Conservation (phyloP, 768 basidiomycete genomes). For the Suillus placidus region DNA sequence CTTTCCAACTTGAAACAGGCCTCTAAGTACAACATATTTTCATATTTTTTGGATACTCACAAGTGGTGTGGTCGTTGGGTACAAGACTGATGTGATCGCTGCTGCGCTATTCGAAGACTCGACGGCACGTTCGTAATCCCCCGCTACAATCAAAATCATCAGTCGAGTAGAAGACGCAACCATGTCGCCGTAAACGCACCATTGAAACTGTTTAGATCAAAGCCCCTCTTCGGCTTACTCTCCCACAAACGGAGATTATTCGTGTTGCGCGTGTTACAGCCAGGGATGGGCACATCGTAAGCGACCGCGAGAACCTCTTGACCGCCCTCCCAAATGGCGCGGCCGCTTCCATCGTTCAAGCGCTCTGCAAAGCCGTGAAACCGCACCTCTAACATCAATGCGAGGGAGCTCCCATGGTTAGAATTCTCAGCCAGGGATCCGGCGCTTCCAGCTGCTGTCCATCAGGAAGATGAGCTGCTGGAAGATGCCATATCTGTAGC, state of each 20-base stretch:
- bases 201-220: slow-evolving; percentile 95
- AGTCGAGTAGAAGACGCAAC: neutral
- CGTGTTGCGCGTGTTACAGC: slow-evolving; percentile 76
- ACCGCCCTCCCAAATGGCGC: slow-evolving; percentile 81
- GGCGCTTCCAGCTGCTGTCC: slow-evolving; percentile 88
- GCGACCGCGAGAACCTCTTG: slow-evolving; percentile 94
- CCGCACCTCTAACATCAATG: slow-evolving; percentile 83
- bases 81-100: slow-evolving; percentile 92
- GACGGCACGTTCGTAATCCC: slow-evolving; percentile 90
- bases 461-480: slow-evolving; percentile 84
- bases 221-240: slow-evolving; percentile 84
- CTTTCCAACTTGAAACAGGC: slow-evolving; percentile 62
- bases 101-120: slow-evolving; percentile 88
- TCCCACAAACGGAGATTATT: slow-evolving; percentile 91
- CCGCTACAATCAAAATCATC: slow-evolving; percentile 50
- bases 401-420: slow-evolving; percentile 88
- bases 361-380: slow-evolving; percentile 88
- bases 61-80: slow-evolving; percentile 88
- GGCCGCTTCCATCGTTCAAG: slow-evolving; percentile 56
- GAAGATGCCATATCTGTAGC: slow-evolving; percentile 97
- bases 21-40: neutral
- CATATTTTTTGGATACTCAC: slow-evolving; percentile 34
- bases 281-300: slow-evolving; percentile 94
- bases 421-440: slow-evolving; percentile 88
- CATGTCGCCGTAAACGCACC: slow-evolving; percentile 43